These are phyloP conservation scores for Panicum hallii DNA, from an alignment of 202 grass and related monocot species.

Conservation along the genomic window DNA sequence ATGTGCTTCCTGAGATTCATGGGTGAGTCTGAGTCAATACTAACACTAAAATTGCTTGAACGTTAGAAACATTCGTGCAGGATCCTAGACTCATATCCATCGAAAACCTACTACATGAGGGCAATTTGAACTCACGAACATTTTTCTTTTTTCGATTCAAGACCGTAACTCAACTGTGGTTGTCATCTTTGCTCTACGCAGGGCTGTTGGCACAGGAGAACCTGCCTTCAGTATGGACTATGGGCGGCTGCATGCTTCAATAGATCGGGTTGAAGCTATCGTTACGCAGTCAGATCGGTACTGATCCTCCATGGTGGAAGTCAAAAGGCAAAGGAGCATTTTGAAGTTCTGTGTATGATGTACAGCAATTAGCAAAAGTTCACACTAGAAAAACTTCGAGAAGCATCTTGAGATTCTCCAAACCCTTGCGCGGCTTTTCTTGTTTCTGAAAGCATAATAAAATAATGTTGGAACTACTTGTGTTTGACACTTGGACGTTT, in stretches of 20 bases:
- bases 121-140: neutral
- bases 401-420: conserved; percentile 8
- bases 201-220: conserved; percentile 90
- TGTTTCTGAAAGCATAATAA: neutral
- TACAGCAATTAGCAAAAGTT: conserved; percentile 46
- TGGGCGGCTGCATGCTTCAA: conserved; percentile 83
- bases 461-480: conserved; percentile 4
- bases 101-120: neutral
- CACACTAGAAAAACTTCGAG: neutral
- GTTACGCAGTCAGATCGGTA: conserved; percentile 61
- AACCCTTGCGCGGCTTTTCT: neutral
- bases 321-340: neutral
- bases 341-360: conserved; percentile 38
- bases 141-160: neutral
- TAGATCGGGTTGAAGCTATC: conserved; percentile 89
- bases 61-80: neutral
- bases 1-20: conserved; percentile 90
- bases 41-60: neutral
- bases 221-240: conserved; percentile 84
- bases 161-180: neutral
- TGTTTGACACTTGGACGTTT: neutral
- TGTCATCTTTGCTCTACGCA: conserved; percentile 42
- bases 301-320: conserved; percentile 18
- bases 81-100: neutral
- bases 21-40: conserved; percentile 58